These are phyloP conservation scores for Aspergillus carbonarius DNA, from an alignment of 2,329 filamentous ascomycete genomes.

Conservation along the genomic window DNA sequence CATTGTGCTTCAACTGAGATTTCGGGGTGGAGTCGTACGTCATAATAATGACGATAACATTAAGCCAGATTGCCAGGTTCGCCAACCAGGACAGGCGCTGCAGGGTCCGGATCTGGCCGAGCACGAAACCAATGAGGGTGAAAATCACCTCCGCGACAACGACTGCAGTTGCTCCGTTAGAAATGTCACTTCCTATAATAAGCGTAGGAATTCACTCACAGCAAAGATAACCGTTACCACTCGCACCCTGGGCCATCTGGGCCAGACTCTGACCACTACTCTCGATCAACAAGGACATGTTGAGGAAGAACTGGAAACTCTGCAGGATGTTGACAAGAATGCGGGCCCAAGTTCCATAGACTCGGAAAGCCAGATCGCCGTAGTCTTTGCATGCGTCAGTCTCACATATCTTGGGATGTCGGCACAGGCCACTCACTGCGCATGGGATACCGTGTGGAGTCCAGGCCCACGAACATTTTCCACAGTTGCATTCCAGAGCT, in stretches of 20 bases:
- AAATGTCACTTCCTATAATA: too few relatives aligned
- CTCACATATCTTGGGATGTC: neutral
- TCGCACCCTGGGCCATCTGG: slow-evolving; percentile 19
- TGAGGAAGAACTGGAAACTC: slow-evolving; percentile 28
- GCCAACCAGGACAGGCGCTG: slow-evolving; percentile 25
- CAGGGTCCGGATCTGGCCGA: slow-evolving; percentile 27
- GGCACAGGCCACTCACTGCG: slow-evolving; percentile 7
- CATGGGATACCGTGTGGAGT: slow-evolving; percentile 31
- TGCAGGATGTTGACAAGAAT: slow-evolving; percentile 30
- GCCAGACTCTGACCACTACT: slow-evolving; percentile 25
- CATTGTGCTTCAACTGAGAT: too few relatives aligned
- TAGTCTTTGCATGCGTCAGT: slow-evolving; percentile 10
- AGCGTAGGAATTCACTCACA: neutral
- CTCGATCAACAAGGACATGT: slow-evolving; percentile 27
- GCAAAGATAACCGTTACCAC: neutral
- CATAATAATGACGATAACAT: slow-evolving; percentile 26
- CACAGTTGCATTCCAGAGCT: slow-evolving; percentile 27
- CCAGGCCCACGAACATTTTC: slow-evolving; percentile 25
- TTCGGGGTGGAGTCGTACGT: slow-evolving; percentile 2
- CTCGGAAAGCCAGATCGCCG: slow-evolving; percentile 28
- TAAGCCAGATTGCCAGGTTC: slow-evolving; percentile 28
- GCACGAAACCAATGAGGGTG: slow-evolving; percentile 20
- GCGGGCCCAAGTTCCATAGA: slow-evolving; percentile 23
- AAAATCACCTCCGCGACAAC: slow-evolving; percentile 21
- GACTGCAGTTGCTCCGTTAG: neutral